Evolutionary conservation across 2,329 filamentous ascomycete species (phyloP).

Genomic region (Paradendryphiella salina): DNA sequence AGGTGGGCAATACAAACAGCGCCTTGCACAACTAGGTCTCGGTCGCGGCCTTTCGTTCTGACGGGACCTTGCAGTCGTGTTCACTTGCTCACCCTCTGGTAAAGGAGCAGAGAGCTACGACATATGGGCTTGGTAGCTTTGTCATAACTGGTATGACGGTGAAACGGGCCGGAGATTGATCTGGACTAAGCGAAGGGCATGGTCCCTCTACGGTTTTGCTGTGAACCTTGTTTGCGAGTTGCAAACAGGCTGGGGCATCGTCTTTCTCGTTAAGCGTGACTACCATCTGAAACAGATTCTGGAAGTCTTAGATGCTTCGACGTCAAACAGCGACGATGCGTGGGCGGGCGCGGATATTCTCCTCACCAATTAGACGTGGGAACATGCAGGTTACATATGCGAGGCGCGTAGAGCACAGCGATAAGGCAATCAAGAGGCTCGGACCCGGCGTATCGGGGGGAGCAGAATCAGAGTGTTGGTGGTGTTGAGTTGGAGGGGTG

Average conservation of each 20-base stretch:
- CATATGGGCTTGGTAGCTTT: slow-evolving; percentile 4
- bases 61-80: slow-evolving; percentile 18
- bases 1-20: not conserved
- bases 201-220: not conserved
- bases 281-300: slow-evolving; percentile 30
- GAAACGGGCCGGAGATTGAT: not conserved
- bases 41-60: not conserved
- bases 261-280: slow-evolving; percentile 1
- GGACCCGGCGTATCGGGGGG: not conserved
- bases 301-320: slow-evolving; percentile 24
- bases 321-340: slow-evolving; percentile 18
- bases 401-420: slow-evolving; percentile 5
- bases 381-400: not conserved
- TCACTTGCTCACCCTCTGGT: not conserved
- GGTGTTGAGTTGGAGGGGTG: slow-evolving; percentile 9
- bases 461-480: slow-evolving; percentile 6
- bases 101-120: slow-evolving; percentile 11
- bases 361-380: not conserved
- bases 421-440: slow-evolving; percentile 2
- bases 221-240: not conserved
- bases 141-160: not conserved
- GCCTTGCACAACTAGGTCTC: slow-evolving; percentile 4
- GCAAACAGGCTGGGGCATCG: not conserved
- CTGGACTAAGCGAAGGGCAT: not conserved
- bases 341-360: not conserved